Conservation (phyloP, 129 eudicot genomes). For the Heracleum sosnowskyi region DNA sequence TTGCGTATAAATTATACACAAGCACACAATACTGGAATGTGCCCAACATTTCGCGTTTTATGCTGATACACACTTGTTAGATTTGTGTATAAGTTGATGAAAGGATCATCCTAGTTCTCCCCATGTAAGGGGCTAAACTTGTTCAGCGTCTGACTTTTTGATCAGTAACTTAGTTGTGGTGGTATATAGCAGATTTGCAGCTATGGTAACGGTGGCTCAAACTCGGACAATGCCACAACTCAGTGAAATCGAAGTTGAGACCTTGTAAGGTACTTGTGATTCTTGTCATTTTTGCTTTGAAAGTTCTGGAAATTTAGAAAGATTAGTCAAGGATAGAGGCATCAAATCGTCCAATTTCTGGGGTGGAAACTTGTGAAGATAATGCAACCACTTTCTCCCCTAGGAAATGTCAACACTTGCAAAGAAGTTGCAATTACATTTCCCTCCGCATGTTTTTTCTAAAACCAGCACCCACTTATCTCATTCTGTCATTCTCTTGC, state of each 20-base stretch:
- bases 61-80: background rate
- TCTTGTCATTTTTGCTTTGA: background rate
- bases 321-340: background rate
- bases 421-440: background rate
- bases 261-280: background rate
- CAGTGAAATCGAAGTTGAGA: background rate
- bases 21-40: background rate
- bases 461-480: no score
- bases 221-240: background rate
- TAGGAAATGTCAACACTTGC: background rate
- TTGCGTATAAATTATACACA: no score
- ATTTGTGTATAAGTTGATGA: no score
- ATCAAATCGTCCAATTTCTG: background rate
- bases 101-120: no score
- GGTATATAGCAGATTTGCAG: background rate
- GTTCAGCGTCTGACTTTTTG: background rate
- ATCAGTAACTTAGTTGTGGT: background rate
- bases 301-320: background rate
- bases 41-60: background rate
- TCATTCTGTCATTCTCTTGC: no score
- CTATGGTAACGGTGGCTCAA: background rate
- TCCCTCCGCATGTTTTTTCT: background rate
- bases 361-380: background rate
- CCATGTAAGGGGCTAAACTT: no score
- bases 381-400: background rate